phyloP scores from a whole-genome alignment of 768 basidiomycete species.

The Rhodosporidiobolus sp. region DNA sequence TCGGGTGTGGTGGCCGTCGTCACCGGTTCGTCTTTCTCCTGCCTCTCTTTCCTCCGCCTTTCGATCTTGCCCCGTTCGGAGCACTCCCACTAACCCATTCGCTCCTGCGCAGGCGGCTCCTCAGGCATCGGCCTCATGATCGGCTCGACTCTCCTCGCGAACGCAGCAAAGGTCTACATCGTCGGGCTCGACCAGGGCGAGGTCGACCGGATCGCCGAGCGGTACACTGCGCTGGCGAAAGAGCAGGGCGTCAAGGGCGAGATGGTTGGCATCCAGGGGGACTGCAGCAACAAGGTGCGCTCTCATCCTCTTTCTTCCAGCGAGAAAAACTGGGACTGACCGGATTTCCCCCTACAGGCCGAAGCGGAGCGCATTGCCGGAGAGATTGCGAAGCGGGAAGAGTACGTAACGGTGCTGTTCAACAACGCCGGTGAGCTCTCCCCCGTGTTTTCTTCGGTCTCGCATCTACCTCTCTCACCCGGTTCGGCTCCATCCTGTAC shows the following conservation, averaged over 20 bases:
- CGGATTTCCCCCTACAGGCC: constrained; percentile 1
- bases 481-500: no score
- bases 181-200: constrained; percentile 53
- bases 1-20: constrained; percentile 55
- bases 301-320: no score
- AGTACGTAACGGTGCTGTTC: constrained; percentile 20
- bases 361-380: constrained; percentile 10
- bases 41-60: constrained; percentile 17
- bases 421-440: constrained; percentile 19
- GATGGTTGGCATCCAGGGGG: constrained; percentile 53
- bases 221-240: constrained; percentile 36
- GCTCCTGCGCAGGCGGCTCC: constrained; percentile 39
- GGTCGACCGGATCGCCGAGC: constrained; percentile 49
- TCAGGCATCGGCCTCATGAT: constrained; percentile 58
- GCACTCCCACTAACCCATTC: not conserved
- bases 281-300: constrained; percentile 46
- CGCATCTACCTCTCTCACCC: not conserved
- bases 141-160: constrained; percentile 54
- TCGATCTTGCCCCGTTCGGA: not conserved
- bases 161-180: constrained; percentile 57
- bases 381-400: constrained; percentile 9
- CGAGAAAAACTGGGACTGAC: not conserved
- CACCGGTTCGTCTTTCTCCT: constrained; percentile 46
- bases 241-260: constrained; percentile 47
- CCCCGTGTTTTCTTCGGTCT: not conserved